Base-by-base conservation (phyloP, 768 basidiomycete genomes). In the Punctularia strigosozonata region DNA sequence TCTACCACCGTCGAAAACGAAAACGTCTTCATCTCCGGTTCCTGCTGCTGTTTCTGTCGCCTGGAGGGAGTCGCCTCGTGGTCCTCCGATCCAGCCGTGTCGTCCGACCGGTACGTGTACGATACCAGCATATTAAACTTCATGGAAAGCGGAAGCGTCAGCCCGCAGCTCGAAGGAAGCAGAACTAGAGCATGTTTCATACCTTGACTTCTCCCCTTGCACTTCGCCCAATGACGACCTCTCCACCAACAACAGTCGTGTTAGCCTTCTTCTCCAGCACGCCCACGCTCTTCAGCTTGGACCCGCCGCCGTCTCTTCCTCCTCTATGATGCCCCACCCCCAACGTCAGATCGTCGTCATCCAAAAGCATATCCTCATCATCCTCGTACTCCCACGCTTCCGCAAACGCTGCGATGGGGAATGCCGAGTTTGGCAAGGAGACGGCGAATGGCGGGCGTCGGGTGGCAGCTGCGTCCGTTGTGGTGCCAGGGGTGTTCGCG, bases 321-420 rank as follows among this genome's bases (percentile, higher is more conserved):
- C n/a, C n/a, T n/a, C n/a, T n/a, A n/a, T n/a, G n/a, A n/a, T n/a
- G n/a, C n/a, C n/a, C n/a, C n/a, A n/a, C n/a, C n/a, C n/a, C n/a
- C n/a, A n/a, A n/a, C n/a, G 57, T 42, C 19, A 63, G 63, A 17
- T 62, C 61, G 24, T 61, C 63, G 23, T 71, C 69, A 10, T 65
- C 63, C 25, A 72, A 75, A 49, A 81, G 80, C 83, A 87, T 85
- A 31, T 70, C 71, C 24, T 88, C 90, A 42, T 94, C 90, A 42
- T 91, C 91, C 39, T 95, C 94, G 45, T 91, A 95, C 57, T 98
- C 91, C 94, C 94, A 98, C 24, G 88, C 89, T 55, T 98, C 95
- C 14, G 89, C 89, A 52, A 84, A 92, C 2, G 94, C 86, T 12
- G 83, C 79, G 34, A 98, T 75, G 4, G 83, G 65, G 54, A 99